These are phyloP conservation scores for Paecilomyces dactylethromorphus DNA, from an alignment of 2,329 filamentous ascomycete species.

Conservation along the genomic window DNA sequence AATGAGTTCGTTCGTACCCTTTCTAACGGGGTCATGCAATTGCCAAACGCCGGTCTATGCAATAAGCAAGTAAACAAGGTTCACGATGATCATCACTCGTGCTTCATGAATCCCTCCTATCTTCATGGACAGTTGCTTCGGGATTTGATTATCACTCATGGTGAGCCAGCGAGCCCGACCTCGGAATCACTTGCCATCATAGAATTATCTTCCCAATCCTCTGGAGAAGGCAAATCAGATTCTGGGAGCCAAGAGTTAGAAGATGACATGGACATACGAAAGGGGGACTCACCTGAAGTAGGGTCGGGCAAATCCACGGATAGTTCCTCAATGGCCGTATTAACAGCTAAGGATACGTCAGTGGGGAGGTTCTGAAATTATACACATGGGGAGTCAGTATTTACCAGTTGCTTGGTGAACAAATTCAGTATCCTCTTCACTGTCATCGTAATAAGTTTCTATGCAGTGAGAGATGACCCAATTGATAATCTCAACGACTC, in stretches of 20 bases:
- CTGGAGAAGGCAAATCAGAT: constrained; percentile 33
- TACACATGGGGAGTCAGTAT: constrained; percentile 1
- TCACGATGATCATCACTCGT: constrained; percentile 20
- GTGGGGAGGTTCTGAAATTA: constrained; percentile 1
- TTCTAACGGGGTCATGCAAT: background rate
- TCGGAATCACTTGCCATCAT: constrained; percentile 36
- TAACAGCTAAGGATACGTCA: constrained; percentile 18
- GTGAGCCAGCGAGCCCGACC: constrained; percentile 29
- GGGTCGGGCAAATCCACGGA: constrained; percentile 30
- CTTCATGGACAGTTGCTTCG: background rate
- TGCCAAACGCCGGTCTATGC: constrained; percentile 19
- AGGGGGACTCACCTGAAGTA: constrained; percentile 28
- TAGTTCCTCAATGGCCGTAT: constrained; percentile 27
- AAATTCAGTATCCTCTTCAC: constrained; percentile 28
- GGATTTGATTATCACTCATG: constrained; percentile 14
- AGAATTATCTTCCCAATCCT: constrained; percentile 38
- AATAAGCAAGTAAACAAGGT: constrained; percentile 8
- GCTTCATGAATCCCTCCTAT: constrained; percentile 10
- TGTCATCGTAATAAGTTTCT: constrained; percentile 28
- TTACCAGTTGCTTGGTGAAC: constrained; percentile 29
- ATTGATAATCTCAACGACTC: constrained; percentile 28
- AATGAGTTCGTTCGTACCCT: background rate
- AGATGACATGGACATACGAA: constrained; percentile 12
- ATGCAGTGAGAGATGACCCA: constrained; percentile 33
- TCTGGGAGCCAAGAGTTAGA: constrained; percentile 23